Evolutionary conservation across 2,329 filamentous ascomycete species (phyloP).

Genomic region (Colletotrichum viniferum): DNA sequence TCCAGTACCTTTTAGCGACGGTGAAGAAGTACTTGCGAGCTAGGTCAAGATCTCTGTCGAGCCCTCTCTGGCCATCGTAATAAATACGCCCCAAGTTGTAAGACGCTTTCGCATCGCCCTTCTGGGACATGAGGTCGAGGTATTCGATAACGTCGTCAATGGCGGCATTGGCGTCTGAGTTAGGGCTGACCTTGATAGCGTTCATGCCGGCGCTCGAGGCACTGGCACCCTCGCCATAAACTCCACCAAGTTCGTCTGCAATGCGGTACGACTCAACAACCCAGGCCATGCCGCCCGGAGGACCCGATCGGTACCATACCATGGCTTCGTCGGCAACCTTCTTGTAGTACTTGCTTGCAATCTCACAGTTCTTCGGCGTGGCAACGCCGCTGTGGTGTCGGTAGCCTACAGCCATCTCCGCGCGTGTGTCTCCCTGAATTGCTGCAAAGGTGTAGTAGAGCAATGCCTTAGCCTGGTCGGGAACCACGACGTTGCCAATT

Average conservation of each 20-base stretch:
- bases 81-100: conserved; percentile 85
- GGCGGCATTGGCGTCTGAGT: conserved; percentile 82
- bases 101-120: conserved; percentile 86
- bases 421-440: conserved; percentile 78
- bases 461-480: conserved; percentile 88
- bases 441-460: conserved; percentile 96
- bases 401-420: conserved; percentile 93
- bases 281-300: conserved; percentile 84
- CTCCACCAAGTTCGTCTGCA: conserved; percentile 87
- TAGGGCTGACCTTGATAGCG: conserved; percentile 73
- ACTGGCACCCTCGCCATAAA: conserved; percentile 95
- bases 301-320: conserved; percentile 83
- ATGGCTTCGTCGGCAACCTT: conserved; percentile 93
- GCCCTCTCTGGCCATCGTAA: conserved; percentile 81
- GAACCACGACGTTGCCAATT: conserved; percentile 78
- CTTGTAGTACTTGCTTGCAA: conserved; percentile 88
- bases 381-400: conserved; percentile 86
- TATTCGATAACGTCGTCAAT: conserved; percentile 96
- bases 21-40: conserved; percentile 83
- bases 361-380: conserved; percentile 83
- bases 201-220: conserved; percentile 85
- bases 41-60: conserved; percentile 73
- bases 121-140: conserved; percentile 85
- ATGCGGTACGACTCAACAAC: conserved; percentile 81
- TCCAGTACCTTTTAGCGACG: conserved; percentile 84